Evolutionary conservation across 1,284 basidiomycete genomes (phyloP).

Genomic region (Leccinum fuscescens): DNA sequence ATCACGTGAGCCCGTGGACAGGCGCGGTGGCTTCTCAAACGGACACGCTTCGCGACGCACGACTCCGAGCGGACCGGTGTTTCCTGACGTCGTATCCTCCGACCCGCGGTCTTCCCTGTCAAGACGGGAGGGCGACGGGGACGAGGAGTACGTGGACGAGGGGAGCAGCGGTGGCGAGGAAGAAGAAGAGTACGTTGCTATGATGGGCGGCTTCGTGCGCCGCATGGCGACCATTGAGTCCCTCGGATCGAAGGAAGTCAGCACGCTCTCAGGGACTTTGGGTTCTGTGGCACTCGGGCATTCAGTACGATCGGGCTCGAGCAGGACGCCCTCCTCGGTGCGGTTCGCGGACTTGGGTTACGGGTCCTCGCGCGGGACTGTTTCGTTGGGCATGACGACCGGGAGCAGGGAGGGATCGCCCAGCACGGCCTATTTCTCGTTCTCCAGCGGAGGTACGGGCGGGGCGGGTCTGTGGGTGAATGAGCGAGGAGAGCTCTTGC

Average conservation of each 20-base stretch:
- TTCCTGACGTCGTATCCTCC: slow-evolving; percentile 17
- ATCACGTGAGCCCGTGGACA: slow-evolving; percentile 8
- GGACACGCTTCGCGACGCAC: not conserved
- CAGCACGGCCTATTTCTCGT: slow-evolving; percentile 29
- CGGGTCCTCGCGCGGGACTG: slow-evolving; percentile 9
- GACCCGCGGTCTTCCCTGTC: slow-evolving; percentile 17
- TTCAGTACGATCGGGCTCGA: slow-evolving; percentile 18
- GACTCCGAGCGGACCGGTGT: slow-evolving; percentile 6
- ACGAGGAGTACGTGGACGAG: not conserved
- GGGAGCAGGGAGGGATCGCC: slow-evolving; percentile 12
- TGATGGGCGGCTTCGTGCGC: slow-evolving; percentile 59
- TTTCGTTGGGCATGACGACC: slow-evolving; percentile 8
- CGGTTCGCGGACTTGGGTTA: slow-evolving; percentile 15
- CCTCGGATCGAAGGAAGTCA: slow-evolving; percentile 57
- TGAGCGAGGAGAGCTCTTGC: slow-evolving; percentile 31
- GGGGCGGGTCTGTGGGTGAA: slow-evolving; percentile 19
- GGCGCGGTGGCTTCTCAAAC: slow-evolving; percentile 4
- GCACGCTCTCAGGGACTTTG: slow-evolving; percentile 17
- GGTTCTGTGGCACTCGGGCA: slow-evolving; percentile 19
- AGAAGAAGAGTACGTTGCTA: slow-evolving; percentile 49
- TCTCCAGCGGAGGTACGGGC: slow-evolving; percentile 24
- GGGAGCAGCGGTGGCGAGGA: slow-evolving; percentile 24
- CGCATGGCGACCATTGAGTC: slow-evolving; percentile 80
- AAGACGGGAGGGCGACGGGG: not conserved
- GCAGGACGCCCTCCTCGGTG: slow-evolving; percentile 23